Evolutionary conservation across 768 basidiomycete species (phyloP).

Genomic region (Cantharellus anzutake): DNA sequence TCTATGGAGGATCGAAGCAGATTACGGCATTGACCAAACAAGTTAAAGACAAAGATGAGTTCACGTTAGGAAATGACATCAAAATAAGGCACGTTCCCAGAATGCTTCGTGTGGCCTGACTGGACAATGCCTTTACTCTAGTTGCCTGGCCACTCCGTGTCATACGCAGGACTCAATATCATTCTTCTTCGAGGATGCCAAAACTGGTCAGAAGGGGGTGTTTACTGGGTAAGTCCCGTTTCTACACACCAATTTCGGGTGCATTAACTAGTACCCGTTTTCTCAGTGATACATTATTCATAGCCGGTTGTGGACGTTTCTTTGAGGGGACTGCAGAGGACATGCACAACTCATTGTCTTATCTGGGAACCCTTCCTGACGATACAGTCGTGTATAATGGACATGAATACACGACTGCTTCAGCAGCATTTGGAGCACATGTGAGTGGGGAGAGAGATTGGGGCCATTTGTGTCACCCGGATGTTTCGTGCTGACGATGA

Average conservation of each 20-base stretch:
- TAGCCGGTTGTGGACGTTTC: conserved; percentile 77
- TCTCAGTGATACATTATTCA: conserved; percentile 61
- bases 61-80: conserved; percentile 34
- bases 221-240: conserved; percentile 57
- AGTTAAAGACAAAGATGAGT: conserved; percentile 66
- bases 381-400: conserved; percentile 72
- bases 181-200: conserved; percentile 48
- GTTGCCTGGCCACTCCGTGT: conserved; percentile 76
- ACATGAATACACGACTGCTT: conserved; percentile 78
- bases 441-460: conserved; percentile 7
- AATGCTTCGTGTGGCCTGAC: conserved; percentile 23
- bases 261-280: background rate
- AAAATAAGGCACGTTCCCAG: conserved; percentile 17
- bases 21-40: conserved; percentile 47
- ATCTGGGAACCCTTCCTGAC: conserved; percentile 57
- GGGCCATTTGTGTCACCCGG: background rate
- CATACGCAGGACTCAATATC: conserved; percentile 96
- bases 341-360: conserved; percentile 60
- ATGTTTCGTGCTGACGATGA: background rate
- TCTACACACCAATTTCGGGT: background rate
- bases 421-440: conserved; percentile 39
- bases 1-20: conserved; percentile 68
- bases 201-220: conserved; percentile 42
- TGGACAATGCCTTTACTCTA: conserved; percentile 15
- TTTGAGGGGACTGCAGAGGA: conserved; percentile 68